Percentiles rank a stretch among this genome's conserved stretches.
Conservation (phyloP, 1,284 basidiomycete genomes). For the Cerrena zonata region DNA sequence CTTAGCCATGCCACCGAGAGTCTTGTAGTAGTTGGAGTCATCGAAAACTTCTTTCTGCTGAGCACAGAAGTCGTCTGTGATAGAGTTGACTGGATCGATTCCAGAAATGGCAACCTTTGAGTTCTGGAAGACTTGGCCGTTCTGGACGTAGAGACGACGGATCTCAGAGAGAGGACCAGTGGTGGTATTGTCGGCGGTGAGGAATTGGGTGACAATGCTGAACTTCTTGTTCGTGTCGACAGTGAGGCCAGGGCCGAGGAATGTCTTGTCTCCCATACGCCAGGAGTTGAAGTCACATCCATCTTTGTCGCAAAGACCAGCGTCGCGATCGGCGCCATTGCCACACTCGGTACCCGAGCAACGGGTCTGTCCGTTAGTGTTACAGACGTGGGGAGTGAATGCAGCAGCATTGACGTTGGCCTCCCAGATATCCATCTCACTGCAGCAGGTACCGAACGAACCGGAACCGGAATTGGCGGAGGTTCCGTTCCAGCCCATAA, state of each 20-base stretch:
- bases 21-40: conserved; percentile 41
- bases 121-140: conserved; percentile 46
- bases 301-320: conserved; percentile 42
- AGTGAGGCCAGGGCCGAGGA: conserved; percentile 42
- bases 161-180: conserved; percentile 45
- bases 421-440: no score
- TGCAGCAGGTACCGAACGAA: conserved; percentile 45
- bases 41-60: conserved; percentile 33
- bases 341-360: conserved; percentile 32
- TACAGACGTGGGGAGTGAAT: conserved; percentile 48
- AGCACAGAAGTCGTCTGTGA: conserved; percentile 33
- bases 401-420: conserved; percentile 41
- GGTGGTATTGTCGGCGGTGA: conserved; percentile 40
- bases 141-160: no score
- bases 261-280: conserved; percentile 45
- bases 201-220: conserved; percentile 54
- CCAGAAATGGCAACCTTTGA: conserved; percentile 40
- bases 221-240: conserved; percentile 41
- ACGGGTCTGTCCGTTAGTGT: conserved; percentile 32
- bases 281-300: conserved; percentile 57
- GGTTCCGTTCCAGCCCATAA: conserved; percentile 28
- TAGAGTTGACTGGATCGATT: conserved; percentile 29
- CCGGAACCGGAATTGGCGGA: conserved; percentile 36
- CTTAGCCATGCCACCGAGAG: conserved; percentile 37
- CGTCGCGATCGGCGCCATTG: conserved; percentile 28